A percentile compares a stretch with the other conserved stretches of the same genome.
Evolutionary conservation across 192 early-diverging fungal species (phyloP).

Genomic region (Coemansia sp.): DNA sequence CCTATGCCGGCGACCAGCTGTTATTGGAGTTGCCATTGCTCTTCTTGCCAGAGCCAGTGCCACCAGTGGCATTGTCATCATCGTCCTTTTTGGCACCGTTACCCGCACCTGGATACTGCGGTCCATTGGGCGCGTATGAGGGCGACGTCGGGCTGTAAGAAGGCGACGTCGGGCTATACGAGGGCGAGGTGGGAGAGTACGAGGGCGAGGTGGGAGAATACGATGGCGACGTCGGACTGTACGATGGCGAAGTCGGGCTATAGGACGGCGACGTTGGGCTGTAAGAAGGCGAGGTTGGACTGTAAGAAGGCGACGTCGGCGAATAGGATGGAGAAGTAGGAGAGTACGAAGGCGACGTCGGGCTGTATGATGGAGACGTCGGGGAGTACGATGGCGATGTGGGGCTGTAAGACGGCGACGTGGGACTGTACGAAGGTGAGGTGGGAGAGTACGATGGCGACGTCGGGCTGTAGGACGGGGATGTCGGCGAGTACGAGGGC

Average conservation of each 20-base stretch:
- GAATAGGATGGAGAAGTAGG: slow-evolving; percentile 74
- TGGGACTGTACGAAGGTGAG: slow-evolving; percentile 64
- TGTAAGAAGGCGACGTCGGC: slow-evolving; percentile 72
- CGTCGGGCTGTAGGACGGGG: slow-evolving; percentile 57
- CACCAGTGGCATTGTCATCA: slow-evolving; percentile 6
- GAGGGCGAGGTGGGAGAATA: slow-evolving; percentile 70
- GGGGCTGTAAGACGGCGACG: slow-evolving; percentile 61
- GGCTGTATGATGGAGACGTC: slow-evolving; percentile 63
- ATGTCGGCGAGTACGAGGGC: slow-evolving; percentile 76
- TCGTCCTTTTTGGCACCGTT: slow-evolving; percentile 4
- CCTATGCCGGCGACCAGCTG: slow-evolving; percentile 49
- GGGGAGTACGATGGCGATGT: slow-evolving; percentile 66
- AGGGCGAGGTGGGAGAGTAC: slow-evolving; percentile 57
- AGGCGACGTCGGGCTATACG: slow-evolving; percentile 56
- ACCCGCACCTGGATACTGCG: slow-evolving; percentile 2
- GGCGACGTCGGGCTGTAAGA: slow-evolving; percentile 74
- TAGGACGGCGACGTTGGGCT: slow-evolving; percentile 60
- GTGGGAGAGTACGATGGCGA: slow-evolving; percentile 71
- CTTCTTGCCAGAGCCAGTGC: slow-evolving; percentile 11
- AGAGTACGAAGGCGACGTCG: slow-evolving; percentile 72
- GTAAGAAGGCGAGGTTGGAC: slow-evolving; percentile 71
- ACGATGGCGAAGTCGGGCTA: slow-evolving; percentile 61
- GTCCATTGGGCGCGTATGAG: slow-evolving; percentile 35
- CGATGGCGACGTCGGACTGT: slow-evolving; percentile 56
- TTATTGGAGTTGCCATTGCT: slow-evolving; percentile 11